Percentiles rank a stretch among this genome's conserved stretches.
These are phyloP conservation scores for Abrus pulchellus DNA, from an alignment of 306 rosid genomes.

Conservation along the genomic window DNA sequence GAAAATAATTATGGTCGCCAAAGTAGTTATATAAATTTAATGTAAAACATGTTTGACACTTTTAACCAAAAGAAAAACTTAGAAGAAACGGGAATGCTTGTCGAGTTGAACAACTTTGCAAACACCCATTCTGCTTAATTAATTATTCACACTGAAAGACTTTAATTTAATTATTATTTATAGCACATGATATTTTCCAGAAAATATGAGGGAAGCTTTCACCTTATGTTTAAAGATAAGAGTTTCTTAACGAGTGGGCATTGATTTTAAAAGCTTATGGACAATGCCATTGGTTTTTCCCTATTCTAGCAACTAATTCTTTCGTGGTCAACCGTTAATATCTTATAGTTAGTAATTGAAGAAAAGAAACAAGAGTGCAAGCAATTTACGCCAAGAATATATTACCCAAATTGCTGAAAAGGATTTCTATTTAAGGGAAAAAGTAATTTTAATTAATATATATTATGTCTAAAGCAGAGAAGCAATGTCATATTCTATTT, in stretches of 20 bases:
- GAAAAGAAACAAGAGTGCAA: conserved; percentile 52
- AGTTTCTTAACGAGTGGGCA: conserved; percentile 26
- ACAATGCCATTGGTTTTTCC: conserved; percentile 28
- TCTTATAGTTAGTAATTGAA: background rate
- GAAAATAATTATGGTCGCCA: background rate
- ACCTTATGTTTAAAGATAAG: conserved; percentile 3
- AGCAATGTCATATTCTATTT: conserved; percentile 42
- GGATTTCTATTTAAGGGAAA: conserved; percentile 45
- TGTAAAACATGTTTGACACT: background rate
- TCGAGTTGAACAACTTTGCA: background rate
- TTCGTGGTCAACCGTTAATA: conserved; percentile 43
- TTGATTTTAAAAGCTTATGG: conserved; percentile 19
- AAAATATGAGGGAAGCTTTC: conserved; percentile 39
- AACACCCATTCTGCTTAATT: background rate
- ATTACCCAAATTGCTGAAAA: conserved; percentile 18
- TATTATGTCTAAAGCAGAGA: conserved; percentile 28
- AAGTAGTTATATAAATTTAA: background rate
- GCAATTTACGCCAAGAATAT: conserved; percentile 41
- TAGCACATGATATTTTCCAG: conserved; percentile 29
- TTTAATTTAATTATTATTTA: background rate
- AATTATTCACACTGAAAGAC: background rate
- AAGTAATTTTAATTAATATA: conserved; percentile 10
- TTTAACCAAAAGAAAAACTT: background rate
- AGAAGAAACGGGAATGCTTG: conserved; percentile 12
- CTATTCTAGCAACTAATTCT: conserved; percentile 11